phyloP scores from a whole-genome alignment of 2,329 filamentous ascomycete species.

The Cladophialophora exuberans region DNA sequence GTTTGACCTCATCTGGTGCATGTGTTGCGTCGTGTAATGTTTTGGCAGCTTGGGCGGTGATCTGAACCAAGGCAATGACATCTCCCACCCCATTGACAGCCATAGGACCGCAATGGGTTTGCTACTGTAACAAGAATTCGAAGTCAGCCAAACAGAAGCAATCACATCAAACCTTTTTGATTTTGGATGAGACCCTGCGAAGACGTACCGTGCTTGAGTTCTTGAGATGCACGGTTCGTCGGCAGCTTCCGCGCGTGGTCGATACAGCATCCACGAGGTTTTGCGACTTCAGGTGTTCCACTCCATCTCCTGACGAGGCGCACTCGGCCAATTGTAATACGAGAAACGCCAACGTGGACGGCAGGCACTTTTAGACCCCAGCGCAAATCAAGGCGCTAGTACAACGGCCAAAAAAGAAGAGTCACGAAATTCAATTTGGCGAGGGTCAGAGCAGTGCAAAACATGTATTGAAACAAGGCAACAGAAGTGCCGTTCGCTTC shows the following conservation, averaged over 20 bases:
- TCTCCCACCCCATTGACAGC: slow-evolving; percentile 20
- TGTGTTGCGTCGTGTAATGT: slow-evolving; percentile 10
- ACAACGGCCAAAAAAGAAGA: neutral
- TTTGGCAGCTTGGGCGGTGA: slow-evolving; percentile 7
- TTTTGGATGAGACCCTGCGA: neutral
- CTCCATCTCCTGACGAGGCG: neutral
- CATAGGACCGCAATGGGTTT: neutral
- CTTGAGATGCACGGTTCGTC: neutral
- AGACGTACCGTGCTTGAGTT: too few relatives aligned
- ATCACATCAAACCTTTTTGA: slow-evolving; percentile 1
- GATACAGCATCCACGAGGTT: neutral
- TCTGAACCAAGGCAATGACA: slow-evolving; percentile 14
- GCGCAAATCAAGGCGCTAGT: neutral
- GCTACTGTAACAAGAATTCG: neutral
- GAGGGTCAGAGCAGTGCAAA: too few relatives aligned
- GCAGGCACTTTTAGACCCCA: neutral
- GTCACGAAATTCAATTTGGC: neutral
- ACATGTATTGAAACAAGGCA: neutral
- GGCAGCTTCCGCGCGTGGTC: slow-evolving; percentile 11
- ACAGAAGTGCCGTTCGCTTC: neutral
- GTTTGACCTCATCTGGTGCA: slow-evolving; percentile 10
- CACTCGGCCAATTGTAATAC: slow-evolving; percentile 4
- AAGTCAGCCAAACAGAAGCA: slow-evolving; percentile 12
- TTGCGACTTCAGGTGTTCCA: neutral
- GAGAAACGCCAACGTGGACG: neutral